These are phyloP conservation scores for Fermentozyma sake DNA, from an alignment of 1,139 yeast genomes.

Conservation along the genomic window DNA sequence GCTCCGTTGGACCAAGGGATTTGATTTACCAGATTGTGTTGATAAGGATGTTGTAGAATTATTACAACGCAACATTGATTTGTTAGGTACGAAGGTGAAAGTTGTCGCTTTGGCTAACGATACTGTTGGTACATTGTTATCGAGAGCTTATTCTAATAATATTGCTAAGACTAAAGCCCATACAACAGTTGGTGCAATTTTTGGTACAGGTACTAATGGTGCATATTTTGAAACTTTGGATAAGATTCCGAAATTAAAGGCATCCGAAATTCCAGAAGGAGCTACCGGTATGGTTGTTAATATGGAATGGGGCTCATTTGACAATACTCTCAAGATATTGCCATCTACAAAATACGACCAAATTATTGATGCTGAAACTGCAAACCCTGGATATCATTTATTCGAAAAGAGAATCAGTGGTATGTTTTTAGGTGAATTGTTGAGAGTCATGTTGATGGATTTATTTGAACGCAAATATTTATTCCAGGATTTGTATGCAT, in stretches of 20 bases:
- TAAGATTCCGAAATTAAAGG: conserved; percentile 59
- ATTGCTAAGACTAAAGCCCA: conserved; percentile 54
- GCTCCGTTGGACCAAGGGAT: conserved; percentile 95
- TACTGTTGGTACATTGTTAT: conserved; percentile 87
- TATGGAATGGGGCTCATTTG: conserved; percentile 98
- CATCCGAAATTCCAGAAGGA: conserved; percentile 36
- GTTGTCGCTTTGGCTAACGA: conserved; percentile 92
- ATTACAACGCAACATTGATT: conserved; percentile 66
- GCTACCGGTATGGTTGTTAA: conserved; percentile 80
- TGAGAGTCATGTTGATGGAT: conserved; percentile 69
- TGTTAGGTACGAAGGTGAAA: conserved; percentile 55
- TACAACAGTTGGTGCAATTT: conserved; percentile 82
- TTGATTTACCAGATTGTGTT: conserved; percentile 76
- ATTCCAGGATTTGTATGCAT: conserved; percentile 48
- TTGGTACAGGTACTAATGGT: conserved; percentile 96
- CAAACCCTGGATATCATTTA: conserved; percentile 81
- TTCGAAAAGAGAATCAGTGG: conserved; percentile 93
- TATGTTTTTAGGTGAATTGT: conserved; percentile 87
- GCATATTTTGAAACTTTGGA: conserved; percentile 78
- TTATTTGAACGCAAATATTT: conserved; percentile 54
- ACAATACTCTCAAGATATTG: conserved; percentile 64
- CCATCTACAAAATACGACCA: conserved; percentile 76
- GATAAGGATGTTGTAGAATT: conserved; percentile 74
- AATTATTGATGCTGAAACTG: conserved; percentile 64
- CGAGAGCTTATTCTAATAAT: conserved; percentile 76